phyloP scores from a whole-genome alignment of 768 basidiomycete species.

The Cystobasidium tubakii region DNA sequence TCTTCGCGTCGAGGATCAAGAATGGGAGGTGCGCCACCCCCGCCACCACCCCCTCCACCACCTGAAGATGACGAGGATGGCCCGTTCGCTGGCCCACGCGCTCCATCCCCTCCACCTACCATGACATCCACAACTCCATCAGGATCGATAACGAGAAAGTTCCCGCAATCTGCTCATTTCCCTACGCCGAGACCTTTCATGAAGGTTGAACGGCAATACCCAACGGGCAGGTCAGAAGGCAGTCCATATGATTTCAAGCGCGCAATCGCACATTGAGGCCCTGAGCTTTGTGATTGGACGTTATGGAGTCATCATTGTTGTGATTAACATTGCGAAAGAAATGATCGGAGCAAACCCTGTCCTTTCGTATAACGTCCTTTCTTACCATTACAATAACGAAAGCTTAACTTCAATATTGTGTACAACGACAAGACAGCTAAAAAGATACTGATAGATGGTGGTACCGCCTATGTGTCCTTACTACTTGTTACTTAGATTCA shows the following conservation, averaged over 20 bases:
- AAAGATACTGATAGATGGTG: not conserved
- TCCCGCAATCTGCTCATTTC: slow-evolving; percentile 35
- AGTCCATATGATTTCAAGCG: slow-evolving; percentile 15
- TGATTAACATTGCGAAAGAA: not conserved
- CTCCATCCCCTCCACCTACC: slow-evolving; percentile 21
- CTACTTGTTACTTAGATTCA: no score
- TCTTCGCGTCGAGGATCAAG: not conserved
- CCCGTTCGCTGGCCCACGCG: not conserved
- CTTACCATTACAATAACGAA: no score
- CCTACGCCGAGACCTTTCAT: slow-evolving; percentile 27
- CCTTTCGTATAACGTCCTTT: no score
- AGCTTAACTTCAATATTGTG: no score
- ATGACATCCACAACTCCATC: slow-evolving; percentile 23
- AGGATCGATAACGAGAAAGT: slow-evolving; percentile 22
- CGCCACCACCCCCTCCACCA: slow-evolving; percentile 25
- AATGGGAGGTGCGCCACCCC: slow-evolving; percentile 4
- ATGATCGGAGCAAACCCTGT: no score
- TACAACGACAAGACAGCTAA: not conserved
- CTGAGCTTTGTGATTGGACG: not conserved
- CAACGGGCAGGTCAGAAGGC: slow-evolving; percentile 20
- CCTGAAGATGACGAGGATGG: slow-evolving; percentile 4
- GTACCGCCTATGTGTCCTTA: no score
- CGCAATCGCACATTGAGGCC: not conserved
- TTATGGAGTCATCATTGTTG: not conserved
- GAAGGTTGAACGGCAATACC: slow-evolving; percentile 17